These are phyloP conservation scores for Oryza glumipatula DNA, from an alignment of 176 grass and related monocot genomes.

Conservation along the genomic window DNA sequence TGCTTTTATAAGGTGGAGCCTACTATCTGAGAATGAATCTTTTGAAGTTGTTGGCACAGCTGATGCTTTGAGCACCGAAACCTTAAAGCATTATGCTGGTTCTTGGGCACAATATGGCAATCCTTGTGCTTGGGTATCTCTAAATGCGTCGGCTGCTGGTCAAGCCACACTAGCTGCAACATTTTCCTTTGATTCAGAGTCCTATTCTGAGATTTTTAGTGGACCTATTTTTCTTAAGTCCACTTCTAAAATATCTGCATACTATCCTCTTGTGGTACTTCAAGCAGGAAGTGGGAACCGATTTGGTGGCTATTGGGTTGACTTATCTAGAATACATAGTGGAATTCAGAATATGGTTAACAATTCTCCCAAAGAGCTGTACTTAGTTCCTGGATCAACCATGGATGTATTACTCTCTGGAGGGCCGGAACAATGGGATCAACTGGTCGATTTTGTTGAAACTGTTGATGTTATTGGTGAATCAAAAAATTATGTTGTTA, in stretches of 20 bases:
- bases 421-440: conserved; percentile 86
- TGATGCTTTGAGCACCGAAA: conserved; percentile 30
- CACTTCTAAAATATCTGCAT: conserved; percentile 71
- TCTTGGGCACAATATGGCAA: conserved; percentile 47
- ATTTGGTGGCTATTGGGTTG: conserved; percentile 93
- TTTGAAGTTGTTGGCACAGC: conserved; percentile 70
- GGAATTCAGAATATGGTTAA: conserved; percentile 50
- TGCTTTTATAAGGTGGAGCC: conserved; percentile 75
- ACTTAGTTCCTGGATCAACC: conserved; percentile 86
- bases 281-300: conserved; percentile 81
- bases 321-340: conserved; percentile 53
- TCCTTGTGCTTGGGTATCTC: conserved; percentile 75
- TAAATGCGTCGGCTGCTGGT: conserved; percentile 72
- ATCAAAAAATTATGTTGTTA: conserved; percentile 38
- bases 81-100: conserved; percentile 35
- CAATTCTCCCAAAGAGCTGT: conserved; percentile 66
- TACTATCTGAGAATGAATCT: conserved; percentile 68
- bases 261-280: conserved; percentile 77
- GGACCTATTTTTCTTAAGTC: conserved; percentile 68
- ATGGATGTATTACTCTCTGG: conserved; percentile 88
- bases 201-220: conserved; percentile 55
- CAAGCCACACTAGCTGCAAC: conserved; percentile 72
- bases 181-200: conserved; percentile 61
- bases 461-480: conserved; percentile 63
- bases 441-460: conserved; percentile 77